Percentiles rank a stretch among this genome's conserved stretches.
Evolutionary conservation across 2,329 filamentous ascomycete genomes (phyloP).

Genomic region (Huntiella decipiens): DNA sequence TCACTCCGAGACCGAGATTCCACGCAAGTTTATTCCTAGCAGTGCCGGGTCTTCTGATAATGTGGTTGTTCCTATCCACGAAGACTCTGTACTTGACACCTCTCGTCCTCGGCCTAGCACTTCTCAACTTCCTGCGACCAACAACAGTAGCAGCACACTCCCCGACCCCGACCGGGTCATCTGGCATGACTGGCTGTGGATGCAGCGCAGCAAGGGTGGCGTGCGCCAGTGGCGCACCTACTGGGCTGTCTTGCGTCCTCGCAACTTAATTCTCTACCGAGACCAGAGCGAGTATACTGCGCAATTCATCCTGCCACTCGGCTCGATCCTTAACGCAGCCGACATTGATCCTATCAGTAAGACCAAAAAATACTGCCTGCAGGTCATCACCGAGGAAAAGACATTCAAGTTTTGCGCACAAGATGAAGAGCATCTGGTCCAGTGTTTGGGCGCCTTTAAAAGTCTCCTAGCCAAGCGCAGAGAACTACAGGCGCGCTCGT

Average conservation of each 20-base stretch:
- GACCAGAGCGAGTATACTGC: conserved; percentile 81
- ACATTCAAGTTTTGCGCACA: conserved; percentile 57
- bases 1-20: conserved; percentile 52
- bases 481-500: conserved; percentile 30
- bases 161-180: conserved; percentile 73
- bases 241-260: conserved; percentile 78
- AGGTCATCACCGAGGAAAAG: conserved; percentile 87
- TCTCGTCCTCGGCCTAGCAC: conserved; percentile 1
- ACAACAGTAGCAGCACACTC: conserved; percentile 25
- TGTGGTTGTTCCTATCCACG: conserved; percentile 23
- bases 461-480: conserved; percentile 57
- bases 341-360: conserved; percentile 77
- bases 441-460: conserved; percentile 80
- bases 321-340: conserved; percentile 69
- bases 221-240: conserved; percentile 86
- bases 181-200: conserved; percentile 78
- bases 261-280: conserved; percentile 80
- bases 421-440: conserved; percentile 65
- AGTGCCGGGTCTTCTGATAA: conserved; percentile 27
- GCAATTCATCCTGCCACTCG: conserved; percentile 60
- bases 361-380: conserved; percentile 72
- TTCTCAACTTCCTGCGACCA: conserved; percentile 14
- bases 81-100: conserved; percentile 11
- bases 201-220: conserved; percentile 64
- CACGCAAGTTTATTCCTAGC: conserved; percentile 16